phyloP scores from a whole-genome alignment of 2,329 filamentous ascomycete genomes.

The Thielaviopsis punctulata region DNA sequence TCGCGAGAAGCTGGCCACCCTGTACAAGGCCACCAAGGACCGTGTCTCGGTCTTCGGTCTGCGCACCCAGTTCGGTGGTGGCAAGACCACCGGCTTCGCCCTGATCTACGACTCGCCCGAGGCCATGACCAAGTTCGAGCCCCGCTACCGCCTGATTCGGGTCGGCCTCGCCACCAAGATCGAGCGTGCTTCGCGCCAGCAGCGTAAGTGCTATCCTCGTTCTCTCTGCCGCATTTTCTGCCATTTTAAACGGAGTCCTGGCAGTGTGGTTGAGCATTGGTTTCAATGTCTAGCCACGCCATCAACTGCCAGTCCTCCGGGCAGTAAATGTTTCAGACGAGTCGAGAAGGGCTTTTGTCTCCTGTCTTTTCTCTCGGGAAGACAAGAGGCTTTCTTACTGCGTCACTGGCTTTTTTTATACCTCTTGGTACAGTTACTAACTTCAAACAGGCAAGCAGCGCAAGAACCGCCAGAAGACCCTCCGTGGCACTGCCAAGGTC shows the following conservation, averaged over 20 bases:
- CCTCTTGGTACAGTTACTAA: constrained; percentile 7
- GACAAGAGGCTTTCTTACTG: constrained; percentile 11
- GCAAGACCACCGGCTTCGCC: constrained; percentile 98
- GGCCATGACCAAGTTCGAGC: constrained; percentile 99
- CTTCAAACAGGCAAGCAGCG: constrained; percentile 84
- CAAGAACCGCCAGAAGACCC: constrained; percentile 99
- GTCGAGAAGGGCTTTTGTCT: constrained; percentile 11
- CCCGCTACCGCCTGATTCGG: constrained; percentile 88
- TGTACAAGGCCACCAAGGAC: constrained; percentile 98
- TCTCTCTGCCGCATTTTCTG: constrained; percentile 10
- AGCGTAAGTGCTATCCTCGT: constrained; percentile 56
- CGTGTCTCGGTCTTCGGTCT: constrained; percentile 97
- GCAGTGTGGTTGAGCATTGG: neutral
- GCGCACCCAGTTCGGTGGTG: constrained; percentile 96
- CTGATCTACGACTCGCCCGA: constrained; percentile 97
- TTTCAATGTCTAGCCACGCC: neutral
- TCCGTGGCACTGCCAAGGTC: constrained; percentile 94
- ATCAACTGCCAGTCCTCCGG: neutral
- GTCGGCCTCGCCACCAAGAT: constrained; percentile 85
- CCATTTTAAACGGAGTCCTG: constrained; percentile 5
- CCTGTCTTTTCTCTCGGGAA: constrained; percentile 10
- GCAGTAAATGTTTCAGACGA: constrained; percentile 9
- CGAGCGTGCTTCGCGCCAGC: constrained; percentile 95
- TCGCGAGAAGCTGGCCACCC: constrained; percentile 77
- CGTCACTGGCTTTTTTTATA: neutral